phyloP scores from a whole-genome alignment of 441 rosid species.

The Populus trichocarpa region DNA sequence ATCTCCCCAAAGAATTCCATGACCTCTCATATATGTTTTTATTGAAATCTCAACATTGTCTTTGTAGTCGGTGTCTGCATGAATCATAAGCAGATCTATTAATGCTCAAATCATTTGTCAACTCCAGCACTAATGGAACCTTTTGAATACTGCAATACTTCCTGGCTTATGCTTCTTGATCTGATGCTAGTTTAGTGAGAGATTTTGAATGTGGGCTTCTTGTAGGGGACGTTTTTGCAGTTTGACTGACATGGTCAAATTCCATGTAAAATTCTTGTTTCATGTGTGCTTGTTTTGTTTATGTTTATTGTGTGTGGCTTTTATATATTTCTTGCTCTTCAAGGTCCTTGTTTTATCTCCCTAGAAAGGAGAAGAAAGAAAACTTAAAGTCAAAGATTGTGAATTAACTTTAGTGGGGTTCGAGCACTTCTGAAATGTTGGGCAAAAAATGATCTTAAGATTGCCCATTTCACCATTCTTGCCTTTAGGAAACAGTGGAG shows the following conservation, averaged over 20 bases:
- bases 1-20: neutral
- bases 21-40: neutral
- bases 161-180: neutral
- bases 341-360: neutral
- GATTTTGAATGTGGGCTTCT: neutral
- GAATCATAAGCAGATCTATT: neutral
- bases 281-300: neutral
- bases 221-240: neutral
- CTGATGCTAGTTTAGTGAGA: neutral
- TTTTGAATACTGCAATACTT: no score
- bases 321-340: neutral
- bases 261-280: neutral
- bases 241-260: neutral
- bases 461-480: neutral
- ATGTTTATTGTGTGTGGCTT: neutral
- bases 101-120: neutral
- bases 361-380: neutral
- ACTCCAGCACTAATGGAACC: neutral
- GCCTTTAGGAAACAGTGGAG: neutral
- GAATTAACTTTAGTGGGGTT: neutral
- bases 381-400: neutral
- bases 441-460: neutral
- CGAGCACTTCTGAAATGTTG: neutral
- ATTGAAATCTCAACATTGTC: neutral
- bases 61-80: neutral